Conservation (phyloP, 208 protist genomes). For the Crithidia mellificae region DNA sequence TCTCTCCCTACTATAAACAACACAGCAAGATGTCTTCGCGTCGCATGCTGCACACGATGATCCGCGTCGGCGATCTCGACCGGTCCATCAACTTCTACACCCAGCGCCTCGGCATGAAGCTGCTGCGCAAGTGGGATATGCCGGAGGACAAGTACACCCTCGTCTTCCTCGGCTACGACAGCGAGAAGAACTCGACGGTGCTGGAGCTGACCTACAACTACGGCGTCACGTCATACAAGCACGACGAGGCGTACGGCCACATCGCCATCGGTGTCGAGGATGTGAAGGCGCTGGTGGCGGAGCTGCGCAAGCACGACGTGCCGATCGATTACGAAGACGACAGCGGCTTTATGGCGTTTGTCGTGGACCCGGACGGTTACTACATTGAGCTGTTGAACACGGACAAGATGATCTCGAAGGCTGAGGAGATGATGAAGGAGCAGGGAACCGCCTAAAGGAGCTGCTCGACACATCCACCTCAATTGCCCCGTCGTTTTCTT, state of each 20-base stretch:
- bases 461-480: too few species aligned
- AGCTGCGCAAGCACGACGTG: slow-evolving; percentile 51
- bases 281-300: slow-evolving; percentile 48
- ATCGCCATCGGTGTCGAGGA: slow-evolving; percentile 86
- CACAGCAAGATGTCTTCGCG: slow-evolving; percentile 25
- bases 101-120: slow-evolving; percentile 69
- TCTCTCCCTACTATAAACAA: neutral
- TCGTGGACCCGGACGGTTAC: slow-evolving; percentile 86
- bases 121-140: slow-evolving; percentile 81
- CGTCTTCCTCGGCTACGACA: slow-evolving; percentile 80
- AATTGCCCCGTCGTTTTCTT: too few species aligned
- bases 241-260: slow-evolving; percentile 79
- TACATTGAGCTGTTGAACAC: slow-evolving; percentile 85
- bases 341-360: slow-evolving; percentile 81
- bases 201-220: slow-evolving; percentile 91
- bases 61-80: slow-evolving; percentile 82
- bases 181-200: slow-evolving; percentile 65
- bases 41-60: slow-evolving; percentile 86
- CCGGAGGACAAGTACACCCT: slow-evolving; percentile 81
- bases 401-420: slow-evolving; percentile 69
- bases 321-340: slow-evolving; percentile 77
- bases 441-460: slow-evolving; percentile 61
- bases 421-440: slow-evolving; percentile 66
- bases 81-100: slow-evolving; percentile 87
- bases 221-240: slow-evolving; percentile 64